Conservation (phyloP, 192 early-diverging fungal species). For the Coemansia sp. region DNA sequence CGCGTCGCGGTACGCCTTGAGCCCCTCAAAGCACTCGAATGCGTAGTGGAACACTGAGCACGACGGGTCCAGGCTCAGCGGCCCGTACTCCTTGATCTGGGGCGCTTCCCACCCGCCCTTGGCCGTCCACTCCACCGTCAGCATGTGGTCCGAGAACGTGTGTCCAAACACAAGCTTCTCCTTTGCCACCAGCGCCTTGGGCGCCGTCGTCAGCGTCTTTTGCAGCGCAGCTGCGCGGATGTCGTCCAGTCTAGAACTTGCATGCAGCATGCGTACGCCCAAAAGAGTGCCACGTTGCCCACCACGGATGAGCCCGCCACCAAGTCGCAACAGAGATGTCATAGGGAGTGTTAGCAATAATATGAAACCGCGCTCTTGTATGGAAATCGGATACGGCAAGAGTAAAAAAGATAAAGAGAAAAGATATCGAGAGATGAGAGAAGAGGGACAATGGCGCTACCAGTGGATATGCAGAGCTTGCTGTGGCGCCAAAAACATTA, state of each 20-base stretch:
- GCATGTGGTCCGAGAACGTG: slow-evolving; percentile 94
- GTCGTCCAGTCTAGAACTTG: slow-evolving; percentile 2
- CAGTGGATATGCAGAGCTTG: neutral
- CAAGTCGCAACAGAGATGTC: slow-evolving; percentile 12
- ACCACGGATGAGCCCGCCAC: neutral
- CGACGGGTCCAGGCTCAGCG: slow-evolving; percentile 79
- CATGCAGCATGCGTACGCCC: slow-evolving; percentile 10
- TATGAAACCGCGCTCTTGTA: neutral
- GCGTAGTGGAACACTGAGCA: slow-evolving; percentile 93
- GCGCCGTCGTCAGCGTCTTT: slow-evolving; percentile 32
- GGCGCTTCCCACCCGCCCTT: slow-evolving; percentile 76
- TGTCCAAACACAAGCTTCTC: slow-evolving; percentile 85
- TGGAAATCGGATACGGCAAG: slow-evolving; percentile 9
- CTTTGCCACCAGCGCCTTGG: slow-evolving; percentile 65
- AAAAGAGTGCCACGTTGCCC: neutral
- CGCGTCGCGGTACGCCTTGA: slow-evolving; percentile 94
- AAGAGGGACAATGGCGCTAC: neutral
- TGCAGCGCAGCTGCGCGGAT: slow-evolving; percentile 11
- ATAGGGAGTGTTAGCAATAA: slow-evolving; percentile 8
- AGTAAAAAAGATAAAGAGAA: neutral
- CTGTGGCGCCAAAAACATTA: neutral
- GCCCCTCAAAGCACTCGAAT: slow-evolving; percentile 92
- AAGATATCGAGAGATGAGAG: neutral
- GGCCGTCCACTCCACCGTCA: slow-evolving; percentile 76
- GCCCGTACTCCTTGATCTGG: slow-evolving; percentile 80